Base-by-base conservation (phyloP, 1,139 yeast species). In the Kurtzmaniella quercitrusa region DNA sequence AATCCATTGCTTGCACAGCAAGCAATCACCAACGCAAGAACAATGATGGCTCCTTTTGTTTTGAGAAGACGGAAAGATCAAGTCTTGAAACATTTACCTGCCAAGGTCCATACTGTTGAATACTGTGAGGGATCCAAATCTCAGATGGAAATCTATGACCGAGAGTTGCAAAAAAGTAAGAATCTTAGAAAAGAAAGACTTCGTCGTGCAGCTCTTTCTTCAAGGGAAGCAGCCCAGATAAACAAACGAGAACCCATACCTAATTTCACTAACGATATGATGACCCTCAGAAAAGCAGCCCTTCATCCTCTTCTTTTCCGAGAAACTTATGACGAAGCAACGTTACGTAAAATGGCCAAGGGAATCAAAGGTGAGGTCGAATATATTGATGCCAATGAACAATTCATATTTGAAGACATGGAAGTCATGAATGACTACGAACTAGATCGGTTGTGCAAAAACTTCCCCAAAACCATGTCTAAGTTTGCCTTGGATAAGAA, bases 31-130 rank as follows among this genome's bases (percentile, higher is more conserved):
- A 86, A 90, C 58, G 99, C 99, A 6, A 89, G 88, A 62, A 85
- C 94, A 3, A 93, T 93, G 97, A 93, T 93, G 98, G 86, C 95
- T 2, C 99, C 99, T 4, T 93, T 93, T 67, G 93, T 93, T 9
- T 70, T 93, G 55, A 77, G 99, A 62, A 82, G 99, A 60, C 85
- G 85, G 58, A 93, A 93, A 66, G 86, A 81, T 46, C 98, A 93
- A 63, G 98, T 93, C 10, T 74, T 93, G 59, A 80, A 86, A 57
- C 94, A 93, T 60, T 70, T 93, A 51, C 98, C 98, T 0, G 73
- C 77, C 25, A 93, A 94, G 59, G 65, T 71, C 41, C 89, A 84
- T 49, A 69, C 68, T 39, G 75, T 85, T 37, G 79, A 78, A 41
- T 74, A 72, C 50, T 89, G 97, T 62, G 81, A 77, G 2, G 68